Conservation (phyloP, 2,329 filamentous ascomycete genomes). For the Hypoxylon sp. region DNA sequence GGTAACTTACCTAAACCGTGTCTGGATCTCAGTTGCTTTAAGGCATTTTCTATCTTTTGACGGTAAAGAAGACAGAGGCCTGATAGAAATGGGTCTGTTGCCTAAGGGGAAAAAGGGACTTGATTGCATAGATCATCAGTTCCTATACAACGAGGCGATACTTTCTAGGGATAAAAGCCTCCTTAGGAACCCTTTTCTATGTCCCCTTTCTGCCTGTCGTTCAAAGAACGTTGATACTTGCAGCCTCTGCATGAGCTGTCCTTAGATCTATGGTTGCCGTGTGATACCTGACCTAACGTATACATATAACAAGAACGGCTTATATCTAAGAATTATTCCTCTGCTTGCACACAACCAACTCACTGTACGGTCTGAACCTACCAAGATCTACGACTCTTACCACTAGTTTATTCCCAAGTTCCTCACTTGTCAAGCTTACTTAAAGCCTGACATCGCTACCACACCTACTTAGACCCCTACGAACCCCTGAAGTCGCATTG, state of each 20-base stretch:
- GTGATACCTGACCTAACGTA: background rate
- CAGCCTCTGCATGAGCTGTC: background rate
- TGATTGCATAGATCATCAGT: background rate
- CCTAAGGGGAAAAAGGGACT: background rate
- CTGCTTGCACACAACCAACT: background rate
- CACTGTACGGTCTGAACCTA: background rate
- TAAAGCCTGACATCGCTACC: background rate
- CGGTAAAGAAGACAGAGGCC: background rate
- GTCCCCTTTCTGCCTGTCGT: background rate
- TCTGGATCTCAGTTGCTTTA: background rate
- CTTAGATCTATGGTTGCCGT: background rate
- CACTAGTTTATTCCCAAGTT: background rate
- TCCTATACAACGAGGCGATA: background rate
- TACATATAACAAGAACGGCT: background rate
- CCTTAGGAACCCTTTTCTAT: slow-evolving; percentile 1
- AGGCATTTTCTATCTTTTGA: background rate
- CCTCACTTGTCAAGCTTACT: background rate
- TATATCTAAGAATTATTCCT: background rate
- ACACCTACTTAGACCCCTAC: background rate
- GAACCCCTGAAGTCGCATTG: background rate
- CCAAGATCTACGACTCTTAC: background rate
- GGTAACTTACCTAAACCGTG: background rate
- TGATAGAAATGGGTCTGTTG: background rate
- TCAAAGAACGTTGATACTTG: background rate
- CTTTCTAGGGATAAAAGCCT: background rate